Evolutionary conservation across 2,329 filamentous ascomycete species (phyloP).

Genomic region (Sclerotinia nivalis): DNA sequence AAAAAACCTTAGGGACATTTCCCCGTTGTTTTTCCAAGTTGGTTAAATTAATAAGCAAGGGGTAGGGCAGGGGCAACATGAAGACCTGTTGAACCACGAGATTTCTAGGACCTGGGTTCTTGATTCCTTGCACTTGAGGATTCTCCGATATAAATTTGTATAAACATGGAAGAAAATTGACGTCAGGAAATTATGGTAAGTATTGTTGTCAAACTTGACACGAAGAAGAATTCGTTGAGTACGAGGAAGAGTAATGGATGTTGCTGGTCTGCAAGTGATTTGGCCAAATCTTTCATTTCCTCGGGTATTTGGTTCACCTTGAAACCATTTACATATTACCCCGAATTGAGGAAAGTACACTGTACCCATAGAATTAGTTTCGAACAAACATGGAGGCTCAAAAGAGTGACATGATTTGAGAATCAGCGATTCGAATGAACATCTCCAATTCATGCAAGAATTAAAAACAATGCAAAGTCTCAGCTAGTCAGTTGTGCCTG

Average conservation of each 20-base stretch:
- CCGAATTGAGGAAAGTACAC: background rate
- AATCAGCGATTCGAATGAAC: background rate
- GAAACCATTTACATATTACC: background rate
- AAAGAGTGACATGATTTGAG: background rate
- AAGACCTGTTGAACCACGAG: background rate
- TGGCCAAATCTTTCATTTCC: background rate
- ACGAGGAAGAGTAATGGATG: background rate
- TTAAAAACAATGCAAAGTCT: background rate
- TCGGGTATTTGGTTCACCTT: background rate
- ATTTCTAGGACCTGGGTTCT: background rate
- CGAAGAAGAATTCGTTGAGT: background rate
- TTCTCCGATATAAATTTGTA: background rate
- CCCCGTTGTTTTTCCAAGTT: constrained; percentile 13
- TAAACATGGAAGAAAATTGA: constrained; percentile 5
- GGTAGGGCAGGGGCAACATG: background rate
- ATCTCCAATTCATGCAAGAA: background rate
- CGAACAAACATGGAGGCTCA: background rate
- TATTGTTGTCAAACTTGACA: background rate
- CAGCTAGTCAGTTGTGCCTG: no score
- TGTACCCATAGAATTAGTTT: background rate
- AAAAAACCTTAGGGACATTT: background rate
- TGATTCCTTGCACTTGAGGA: background rate
- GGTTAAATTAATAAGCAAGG: background rate
- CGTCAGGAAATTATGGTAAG: constrained; percentile 4
- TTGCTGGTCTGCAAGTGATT: constrained; percentile 1